Evolutionary conservation across 1,139 yeast genomes (phyloP), one percentile per base, ranked within the genome.

Genomic region (Taphrina betulina): DNA sequence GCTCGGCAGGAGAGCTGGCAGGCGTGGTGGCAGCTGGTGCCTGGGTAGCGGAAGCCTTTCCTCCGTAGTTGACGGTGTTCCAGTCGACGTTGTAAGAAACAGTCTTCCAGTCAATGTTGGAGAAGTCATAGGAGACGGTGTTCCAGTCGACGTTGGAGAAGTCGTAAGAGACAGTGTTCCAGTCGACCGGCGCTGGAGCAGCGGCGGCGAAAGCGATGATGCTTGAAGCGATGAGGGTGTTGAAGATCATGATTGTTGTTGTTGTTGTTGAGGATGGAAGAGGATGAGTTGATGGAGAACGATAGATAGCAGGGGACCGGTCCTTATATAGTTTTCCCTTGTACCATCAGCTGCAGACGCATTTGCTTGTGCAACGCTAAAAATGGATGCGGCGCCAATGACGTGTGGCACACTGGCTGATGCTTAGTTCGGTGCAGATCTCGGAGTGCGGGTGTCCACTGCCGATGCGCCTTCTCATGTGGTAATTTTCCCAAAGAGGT

Each of bases 211-310:
- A 50, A 24, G 45, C 34, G 26, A 50, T 29, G 41, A 50, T 50
- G 54, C 54, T 50, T n/a, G 54, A 40, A 1, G 54, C 54, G 43
- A 50, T 38, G 54, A 50, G 46, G 14, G 54, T 29, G 20, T 26
- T 29, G 54, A 50, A 50, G 19, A 20, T 45, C 54, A 50, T 50
- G 38, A 31, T 50, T 31, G 48, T 26, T 24, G 34, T 5, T 36
- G 41, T 19, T 36, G 20, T 10, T 16, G 14, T 7, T 7, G 31
- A 26, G 12, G 35, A 17, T 10, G 16, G 14, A 23, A 8, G 14
- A 16, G 33, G 26, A 10, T 41, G 45, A 8, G 12, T 26, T 24
- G 35, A 26, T 26, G 45, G 28, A 22, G 42, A 38, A n/a, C n/a
- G n/a, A n/a, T n/a, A n/a, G 8, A 8, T 8, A 20, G 34, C 23